Base-by-base conservation (phyloP, 2,329 filamentous ascomycete genomes). In the Cercospora sp. region DNA sequence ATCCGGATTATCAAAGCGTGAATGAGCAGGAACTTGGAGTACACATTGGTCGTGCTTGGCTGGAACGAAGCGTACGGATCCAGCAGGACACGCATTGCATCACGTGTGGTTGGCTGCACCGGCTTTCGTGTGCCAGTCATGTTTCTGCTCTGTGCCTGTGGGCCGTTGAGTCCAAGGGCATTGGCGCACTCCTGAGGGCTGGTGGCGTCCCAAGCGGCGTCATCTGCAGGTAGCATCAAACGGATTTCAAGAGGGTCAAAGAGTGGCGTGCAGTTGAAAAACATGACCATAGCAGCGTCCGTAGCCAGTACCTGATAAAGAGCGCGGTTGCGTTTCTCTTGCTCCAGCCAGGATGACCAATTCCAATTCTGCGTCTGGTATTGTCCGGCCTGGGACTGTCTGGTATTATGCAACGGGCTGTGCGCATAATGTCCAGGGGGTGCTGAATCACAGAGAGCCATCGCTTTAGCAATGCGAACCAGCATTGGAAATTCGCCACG, bases 11-110 rank as follows among this genome's bases (percentile, higher is more conserved):
- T 83, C 63, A 93, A 81, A 12, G 86, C 87, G 74, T 93, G 90
- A 7, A 93, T 87, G 58, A 93, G 79, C 65, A 93, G 86, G 73
- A 92, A 92, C 75, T 93, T 93, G 39, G 88, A 89, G 74, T 89
- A 91, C 2, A 90, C 81, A 72, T 92, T 93, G 1, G 90, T 92
- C 23, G 86, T 86, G 55, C 87, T 86, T 3, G 87, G 86, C 66
- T 87, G 86, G 64, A 92, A 87, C 59, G 86, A 83, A 70, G 86
- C 84, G 9, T 82, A 85, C 5, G 81, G 80, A 69, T 90, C 84
- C 64, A 91, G 82, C 51, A 93, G 80, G 1, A 87, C 84, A 63
- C 85, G 84, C 64, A 92, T 80, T 1, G 87, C 88, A 67, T 87
- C 82, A 68, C 87, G 83, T 78, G 92, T 82, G 72, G 88, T 85